Conservation (phyloP, 345 rosid genomes). For the Lepidium africanum region DNA sequence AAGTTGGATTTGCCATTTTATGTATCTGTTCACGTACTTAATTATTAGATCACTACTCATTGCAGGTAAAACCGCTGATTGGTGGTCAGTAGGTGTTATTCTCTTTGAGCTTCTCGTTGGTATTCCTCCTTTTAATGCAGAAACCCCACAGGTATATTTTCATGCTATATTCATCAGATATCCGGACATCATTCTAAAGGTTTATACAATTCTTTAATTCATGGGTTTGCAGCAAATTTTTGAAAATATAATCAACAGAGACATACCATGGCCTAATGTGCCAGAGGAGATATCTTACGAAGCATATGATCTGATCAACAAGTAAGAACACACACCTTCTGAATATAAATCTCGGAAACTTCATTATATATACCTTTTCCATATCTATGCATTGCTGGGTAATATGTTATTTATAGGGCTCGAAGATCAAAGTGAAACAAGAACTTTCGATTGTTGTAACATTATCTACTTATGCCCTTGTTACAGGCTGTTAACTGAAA, state of each 20-base stretch:
- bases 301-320: slow-evolving; percentile 73
- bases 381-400: not conserved
- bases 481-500: slow-evolving; percentile 77
- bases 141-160: slow-evolving; percentile 66
- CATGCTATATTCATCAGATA: not conserved
- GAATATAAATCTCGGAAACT: not conserved
- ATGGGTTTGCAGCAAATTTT: slow-evolving; percentile 66
- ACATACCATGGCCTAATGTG: slow-evolving; percentile 80
- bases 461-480: slow-evolving; percentile 1
- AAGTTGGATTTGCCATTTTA: not conserved
- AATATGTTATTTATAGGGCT: not conserved
- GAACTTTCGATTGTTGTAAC: slow-evolving; percentile 1
- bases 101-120: slow-evolving; percentile 92
- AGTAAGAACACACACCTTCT: slow-evolving; percentile 44
- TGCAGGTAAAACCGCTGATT: slow-evolving; percentile 90
- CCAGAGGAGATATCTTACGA: slow-evolving; percentile 76
- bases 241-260: slow-evolving; percentile 87
- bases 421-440: not conserved
- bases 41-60: slow-evolving; percentile 2
- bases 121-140: slow-evolving; percentile 92
- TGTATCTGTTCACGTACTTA: slow-evolving; percentile 9
- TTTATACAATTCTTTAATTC: not conserved
- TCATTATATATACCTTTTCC: not conserved
- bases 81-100: slow-evolving; percentile 98
- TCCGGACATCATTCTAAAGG: not conserved